Evolutionary conservation across 1,139 yeast species (phyloP), one percentile per base, ranked within the genome.

Genomic region (Suhomyces choctaworum): DNA sequence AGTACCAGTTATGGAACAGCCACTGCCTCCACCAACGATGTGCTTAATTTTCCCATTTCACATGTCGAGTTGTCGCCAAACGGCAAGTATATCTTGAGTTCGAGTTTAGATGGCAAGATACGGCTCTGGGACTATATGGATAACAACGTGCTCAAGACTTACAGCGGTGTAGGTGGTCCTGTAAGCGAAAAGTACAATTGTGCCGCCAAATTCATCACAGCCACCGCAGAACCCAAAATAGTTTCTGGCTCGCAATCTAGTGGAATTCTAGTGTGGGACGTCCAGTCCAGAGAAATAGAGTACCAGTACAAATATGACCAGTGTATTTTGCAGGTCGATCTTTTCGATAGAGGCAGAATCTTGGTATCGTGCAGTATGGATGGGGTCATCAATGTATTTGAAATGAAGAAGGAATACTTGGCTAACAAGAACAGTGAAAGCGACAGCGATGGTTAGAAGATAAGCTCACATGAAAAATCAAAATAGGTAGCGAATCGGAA

Each of bases 71-170:
- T 85, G 49, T 76, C 95, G 0, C 95, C 94, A 3, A 92, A 92
- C 59, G 92, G 95, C 11, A 81, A 78, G 48, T 90, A 77, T 50
- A 70, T 92, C 5, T 63, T 90, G 30, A 85, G 94, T 23, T 78
- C 89, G 19, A 81, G 95, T 14, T 66, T 87, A 40, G 97, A 90
- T 57, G 95, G 95, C 3, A 67, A 75, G 7, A 67, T 89, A 4
- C 64, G 94, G 45, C 56, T 87, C 30, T 87, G 95, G 95, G 92
- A 87, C 56, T 86, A 83, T 55, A 79, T 82, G 76, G 74, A 78
- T 43, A 86, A 86, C 47, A 72, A 71, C 40, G 89, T 89, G 9
- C 79, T 88, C 32, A 87, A 89, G 62, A 85, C 95, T 1, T 87
- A 74, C 52, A 62, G 58, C 35, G 76, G 80, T 19, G 32, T 47